Evolutionary conservation across 2,329 filamentous ascomycete genomes (phyloP), one percentile per base, ranked within the genome.

Genomic region (Ascomycota sp.): DNA sequence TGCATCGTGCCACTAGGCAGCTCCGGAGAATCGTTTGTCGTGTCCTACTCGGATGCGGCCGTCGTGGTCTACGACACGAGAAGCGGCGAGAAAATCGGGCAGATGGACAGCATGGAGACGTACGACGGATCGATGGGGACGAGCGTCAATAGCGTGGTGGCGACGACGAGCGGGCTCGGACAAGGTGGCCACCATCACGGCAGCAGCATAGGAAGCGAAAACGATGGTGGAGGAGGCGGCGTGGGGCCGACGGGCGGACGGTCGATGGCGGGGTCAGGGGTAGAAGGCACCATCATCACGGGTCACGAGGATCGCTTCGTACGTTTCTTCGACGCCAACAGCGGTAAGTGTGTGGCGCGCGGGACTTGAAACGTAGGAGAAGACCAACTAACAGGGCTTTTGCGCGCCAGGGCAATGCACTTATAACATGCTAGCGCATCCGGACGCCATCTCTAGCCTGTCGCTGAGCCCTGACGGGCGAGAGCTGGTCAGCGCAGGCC

Each of bases 341-440:
- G 82, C 56, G 89, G 89, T 95, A 76, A 55, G 80, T 69, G 15
- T 17, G 15, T 17, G 15, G 15, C 15, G 15, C 15, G 15, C 27
- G 3, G 13, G 7, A 5, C 12, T 1, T 3, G 13, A 20, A 8
- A 19, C n/a, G 25, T 10, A 26, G 7, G 8, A 8, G 25, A 11
- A 6, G 25, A 20, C 15, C 9, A 5, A 7, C 25, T 5, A 10
- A 10, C 15, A 1, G 17, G 8, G 5, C 4, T 6, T 20, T 28
- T n/a, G 21, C 27, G 2, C 17, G 8, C n/a, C 39, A 95, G 89
- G 89, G 33, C 89, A 98, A 82, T 94, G 85, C 57, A 95, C 89
- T 38, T 98, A 98, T 55, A 91, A 79, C 45, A 98, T 98, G 89
- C 71, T 95, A 35, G 89, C 89, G 5, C 89, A 98, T 43, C 83